These are phyloP conservation scores for Artomyces pyxidatus DNA, from an alignment of 768 basidiomycete genomes.

Conservation along the genomic window DNA sequence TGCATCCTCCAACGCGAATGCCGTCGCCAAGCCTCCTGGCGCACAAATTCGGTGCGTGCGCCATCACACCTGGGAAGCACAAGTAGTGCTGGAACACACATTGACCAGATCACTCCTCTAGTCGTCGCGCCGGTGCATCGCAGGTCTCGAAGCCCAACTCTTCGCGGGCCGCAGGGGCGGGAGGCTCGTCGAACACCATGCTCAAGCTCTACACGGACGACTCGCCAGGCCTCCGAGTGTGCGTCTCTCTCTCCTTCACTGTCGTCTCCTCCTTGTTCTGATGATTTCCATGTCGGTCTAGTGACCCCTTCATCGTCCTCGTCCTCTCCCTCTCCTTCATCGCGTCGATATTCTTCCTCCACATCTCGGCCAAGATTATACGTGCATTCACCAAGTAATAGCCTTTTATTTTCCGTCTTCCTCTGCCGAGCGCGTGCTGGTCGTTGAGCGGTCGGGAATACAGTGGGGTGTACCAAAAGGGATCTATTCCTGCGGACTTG, in stretches of 20 bases:
- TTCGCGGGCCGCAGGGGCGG: conserved; percentile 84
- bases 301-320: conserved; percentile 95
- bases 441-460: no score
- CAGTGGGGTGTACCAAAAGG: neutral
- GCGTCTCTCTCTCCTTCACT: conserved; percentile 30
- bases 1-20: conserved; percentile 33
- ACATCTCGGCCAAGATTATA: conserved; percentile 93
- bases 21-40: conserved; percentile 67
- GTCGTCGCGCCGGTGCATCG: conserved; percentile 63
- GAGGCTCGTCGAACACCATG: conserved; percentile 97
- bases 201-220: conserved; percentile 98
- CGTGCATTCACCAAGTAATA: conserved; percentile 57
- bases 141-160: conserved; percentile 77
- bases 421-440: neutral
- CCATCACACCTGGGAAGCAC: no score
- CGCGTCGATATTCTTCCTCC: conserved; percentile 97
- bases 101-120: no score
- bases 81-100: no score
- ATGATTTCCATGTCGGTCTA: conserved; percentile 23
- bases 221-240: conserved; percentile 96
- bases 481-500: neutral
- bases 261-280: neutral
- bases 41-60: conserved; percentile 79
- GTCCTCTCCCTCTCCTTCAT: conserved; percentile 95
- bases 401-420: neutral